Evolutionary conservation across 345 rosid species (phyloP).

Genomic region (Moricandia arvensis): DNA sequence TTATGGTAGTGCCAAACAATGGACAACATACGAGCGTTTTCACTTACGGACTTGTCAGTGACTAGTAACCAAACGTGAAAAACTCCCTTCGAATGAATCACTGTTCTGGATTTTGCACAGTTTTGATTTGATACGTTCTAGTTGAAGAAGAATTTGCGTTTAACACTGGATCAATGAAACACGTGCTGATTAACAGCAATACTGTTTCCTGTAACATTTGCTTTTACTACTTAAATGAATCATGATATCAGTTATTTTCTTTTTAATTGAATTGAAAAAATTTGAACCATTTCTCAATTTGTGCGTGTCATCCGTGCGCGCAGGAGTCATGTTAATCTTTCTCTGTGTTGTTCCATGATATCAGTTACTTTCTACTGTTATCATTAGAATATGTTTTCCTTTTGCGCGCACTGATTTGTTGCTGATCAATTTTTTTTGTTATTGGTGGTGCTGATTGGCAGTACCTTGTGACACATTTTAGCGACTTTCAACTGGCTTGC

Average conservation of each 20-base stretch:
- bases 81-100: background rate
- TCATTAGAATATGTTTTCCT: too few relatives aligned
- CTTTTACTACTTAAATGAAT: background rate
- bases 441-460: conserved; percentile 37
- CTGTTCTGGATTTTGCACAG: conserved; percentile 18
- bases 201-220: background rate
- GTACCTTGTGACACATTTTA: conserved; percentile 80
- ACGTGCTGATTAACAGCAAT: too few relatives aligned
- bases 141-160: background rate
- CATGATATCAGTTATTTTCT: background rate
- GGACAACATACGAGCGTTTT: background rate
- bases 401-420: background rate
- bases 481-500: conserved; percentile 89
- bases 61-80: too few relatives aligned
- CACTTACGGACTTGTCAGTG: too few relatives aligned
- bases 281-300: too few relatives aligned
- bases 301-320: too few relatives aligned
- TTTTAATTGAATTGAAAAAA: too few relatives aligned
- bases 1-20: background rate
- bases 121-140: background rate
- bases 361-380: too few relatives aligned
- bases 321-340: too few relatives aligned
- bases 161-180: too few relatives aligned
- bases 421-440: conserved; percentile 16
- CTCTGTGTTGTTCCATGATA: too few relatives aligned